Percentiles rank a stretch among this genome's conserved stretches.
These are phyloP conservation scores for Populus nigra DNA, from an alignment of 345 rosid species.

Conservation along the genomic window DNA sequence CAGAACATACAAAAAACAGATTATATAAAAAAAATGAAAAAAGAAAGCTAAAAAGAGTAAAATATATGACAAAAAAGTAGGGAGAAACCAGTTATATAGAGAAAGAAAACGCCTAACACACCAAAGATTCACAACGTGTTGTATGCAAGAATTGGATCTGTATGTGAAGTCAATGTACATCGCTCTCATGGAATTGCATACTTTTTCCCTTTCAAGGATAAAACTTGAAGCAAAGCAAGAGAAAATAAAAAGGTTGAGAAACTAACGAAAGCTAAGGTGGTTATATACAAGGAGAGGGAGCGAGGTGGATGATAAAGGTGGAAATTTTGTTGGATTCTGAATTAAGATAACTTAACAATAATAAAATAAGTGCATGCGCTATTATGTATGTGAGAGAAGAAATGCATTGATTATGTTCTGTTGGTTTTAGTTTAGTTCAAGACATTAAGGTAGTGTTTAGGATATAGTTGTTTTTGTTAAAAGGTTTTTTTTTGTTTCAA, in stretches of 20 bases:
- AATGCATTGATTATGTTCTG: no score
- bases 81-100: background rate
- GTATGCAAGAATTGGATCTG: background rate
- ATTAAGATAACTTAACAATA: no score
- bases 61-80: background rate
- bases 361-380: no score
- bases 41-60: background rate
- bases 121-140: background rate
- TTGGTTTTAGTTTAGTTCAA: no score
- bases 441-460: no score
- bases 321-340: background rate
- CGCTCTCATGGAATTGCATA: background rate
- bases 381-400: no score
- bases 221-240: background rate
- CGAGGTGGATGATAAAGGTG: background rate
- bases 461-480: no score
- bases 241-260: background rate
- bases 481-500: no score
- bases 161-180: background rate
- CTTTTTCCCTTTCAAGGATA: background rate
- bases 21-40: background rate
- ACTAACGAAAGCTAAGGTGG: background rate
- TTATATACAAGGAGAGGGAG: background rate
- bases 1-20: background rate
- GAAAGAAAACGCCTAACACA: background rate